phyloP scores from a whole-genome alignment of 2,329 filamentous ascomycete genomes.

The Calonectria crousiana region DNA sequence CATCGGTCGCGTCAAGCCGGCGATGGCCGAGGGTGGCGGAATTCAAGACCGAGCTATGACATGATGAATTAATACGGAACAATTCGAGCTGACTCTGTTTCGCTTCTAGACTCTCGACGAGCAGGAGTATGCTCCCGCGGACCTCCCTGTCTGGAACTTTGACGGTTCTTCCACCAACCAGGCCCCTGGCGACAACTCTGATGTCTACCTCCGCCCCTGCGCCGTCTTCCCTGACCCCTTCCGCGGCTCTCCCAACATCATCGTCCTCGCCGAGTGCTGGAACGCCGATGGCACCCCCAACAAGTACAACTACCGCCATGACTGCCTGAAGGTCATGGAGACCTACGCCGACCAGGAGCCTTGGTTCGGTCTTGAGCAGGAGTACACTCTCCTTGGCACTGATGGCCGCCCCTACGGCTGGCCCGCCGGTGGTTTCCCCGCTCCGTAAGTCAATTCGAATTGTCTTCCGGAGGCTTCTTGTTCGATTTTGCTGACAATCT shows the following conservation, averaged over 20 bases:
- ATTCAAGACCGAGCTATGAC: not conserved
- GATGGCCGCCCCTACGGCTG: conserved; percentile 89
- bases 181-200: conserved; percentile 94
- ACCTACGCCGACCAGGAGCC: conserved; percentile 84
- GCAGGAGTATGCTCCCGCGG: conserved; percentile 62
- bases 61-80: not conserved
- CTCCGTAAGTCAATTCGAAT: conserved; percentile 62
- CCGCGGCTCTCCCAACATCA: conserved; percentile 89
- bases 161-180: conserved; percentile 90
- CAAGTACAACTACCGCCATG: conserved; percentile 98
- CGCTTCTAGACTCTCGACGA: conserved; percentile 61
- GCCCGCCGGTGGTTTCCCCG: conserved; percentile 81
- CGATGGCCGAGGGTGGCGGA: conserved; percentile 6
- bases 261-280: conserved; percentile 96
- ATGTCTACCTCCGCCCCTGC: conserved; percentile 94
- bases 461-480: not conserved
- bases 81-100: not conserved
- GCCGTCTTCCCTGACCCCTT: conserved; percentile 94
- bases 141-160: conserved; percentile 69
- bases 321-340: conserved; percentile 91
- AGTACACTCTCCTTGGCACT: conserved; percentile 85
- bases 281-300: conserved; percentile 94
- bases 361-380: conserved; percentile 98
- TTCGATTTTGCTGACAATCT: conserved; percentile 28
- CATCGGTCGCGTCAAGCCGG: conserved; percentile 28